Evolutionary conservation across 1,284 basidiomycete genomes (phyloP).

Genomic region (Flammula alnicola): DNA sequence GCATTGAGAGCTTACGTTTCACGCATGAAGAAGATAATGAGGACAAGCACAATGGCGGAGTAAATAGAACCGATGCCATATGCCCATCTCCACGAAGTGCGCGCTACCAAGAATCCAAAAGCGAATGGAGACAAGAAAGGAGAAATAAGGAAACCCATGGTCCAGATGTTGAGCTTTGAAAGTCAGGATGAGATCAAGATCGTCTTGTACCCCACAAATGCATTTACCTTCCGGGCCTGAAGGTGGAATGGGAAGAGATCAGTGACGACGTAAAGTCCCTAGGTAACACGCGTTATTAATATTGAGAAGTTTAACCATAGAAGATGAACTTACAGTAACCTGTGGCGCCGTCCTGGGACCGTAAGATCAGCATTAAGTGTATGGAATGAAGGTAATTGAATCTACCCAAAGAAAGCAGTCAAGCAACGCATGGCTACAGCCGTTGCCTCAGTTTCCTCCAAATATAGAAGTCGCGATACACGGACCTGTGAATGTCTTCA

Average conservation of each 20-base stretch:
- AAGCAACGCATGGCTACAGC: slow-evolving; percentile 64
- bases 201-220: neutral
- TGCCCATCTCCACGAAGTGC: slow-evolving; percentile 62
- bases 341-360: slow-evolving; percentile 56
- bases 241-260: slow-evolving; percentile 74
- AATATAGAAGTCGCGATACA: neutral
- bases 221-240: slow-evolving; percentile 18
- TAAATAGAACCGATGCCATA: slow-evolving; percentile 67
- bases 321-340: slow-evolving; percentile 46
- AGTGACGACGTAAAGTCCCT: slow-evolving; percentile 61
- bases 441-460: neutral
- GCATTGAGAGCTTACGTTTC: slow-evolving; percentile 52
- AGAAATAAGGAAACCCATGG: slow-evolving; percentile 61
- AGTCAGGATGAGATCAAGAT: neutral
- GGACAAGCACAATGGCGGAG: slow-evolving; percentile 48
- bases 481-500: slow-evolving; percentile 56
- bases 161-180: slow-evolving; percentile 60
- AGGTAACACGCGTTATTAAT: neutral
- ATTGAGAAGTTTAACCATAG: neutral
- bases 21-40: slow-evolving; percentile 60
- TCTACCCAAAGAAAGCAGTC: slow-evolving; percentile 67
- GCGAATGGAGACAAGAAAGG: slow-evolving; percentile 62
- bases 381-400: neutral
- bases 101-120: slow-evolving; percentile 65
- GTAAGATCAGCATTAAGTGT: neutral